A percentile compares a stretch with the other conserved stretches of the same genome.
phyloP scores from a whole-genome alignment of 495 filamentous ascomycete genomes.

The Xeromyces bisporus region DNA sequence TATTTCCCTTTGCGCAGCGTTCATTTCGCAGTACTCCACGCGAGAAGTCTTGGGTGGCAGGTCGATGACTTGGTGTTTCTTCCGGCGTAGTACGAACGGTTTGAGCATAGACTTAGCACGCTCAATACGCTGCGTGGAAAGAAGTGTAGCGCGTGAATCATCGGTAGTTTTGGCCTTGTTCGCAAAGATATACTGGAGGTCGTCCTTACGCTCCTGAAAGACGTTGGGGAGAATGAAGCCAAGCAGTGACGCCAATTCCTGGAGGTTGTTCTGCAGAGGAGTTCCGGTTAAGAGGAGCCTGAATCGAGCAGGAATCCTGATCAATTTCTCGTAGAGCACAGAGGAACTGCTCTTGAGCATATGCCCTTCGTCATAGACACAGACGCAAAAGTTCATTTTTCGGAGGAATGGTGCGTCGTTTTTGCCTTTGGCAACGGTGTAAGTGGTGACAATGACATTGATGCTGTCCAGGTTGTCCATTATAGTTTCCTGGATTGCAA shows the following conservation, averaged over 20 bases:
- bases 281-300: constrained; percentile 82
- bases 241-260: constrained; percentile 74
- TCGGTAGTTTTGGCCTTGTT: constrained; percentile 75
- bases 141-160: constrained; percentile 50
- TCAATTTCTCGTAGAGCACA: constrained; percentile 60
- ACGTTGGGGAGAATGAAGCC: constrained; percentile 79
- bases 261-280: constrained; percentile 88
- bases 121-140: constrained; percentile 70
- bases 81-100: constrained; percentile 81
- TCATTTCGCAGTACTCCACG: constrained; percentile 67
- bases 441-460: constrained; percentile 85
- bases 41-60: constrained; percentile 65
- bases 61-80: constrained; percentile 89
- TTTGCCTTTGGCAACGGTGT: constrained; percentile 51
- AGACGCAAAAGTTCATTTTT: constrained; percentile 42
- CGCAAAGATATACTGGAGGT: constrained; percentile 68
- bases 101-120: constrained; percentile 84
- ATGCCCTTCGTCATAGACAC: constrained; percentile 88
- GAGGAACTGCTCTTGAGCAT: constrained; percentile 74
- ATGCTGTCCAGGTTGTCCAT: constrained; percentile 42
- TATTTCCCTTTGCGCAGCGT: constrained; percentile 45
- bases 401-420: constrained; percentile 56
- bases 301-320: constrained; percentile 60
- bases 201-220: constrained; percentile 55
- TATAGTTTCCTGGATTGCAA: constrained; percentile 47